Evolutionary conservation across 306 rosid species (phyloP).

Genomic region (Pyrus bretschneideri): DNA sequence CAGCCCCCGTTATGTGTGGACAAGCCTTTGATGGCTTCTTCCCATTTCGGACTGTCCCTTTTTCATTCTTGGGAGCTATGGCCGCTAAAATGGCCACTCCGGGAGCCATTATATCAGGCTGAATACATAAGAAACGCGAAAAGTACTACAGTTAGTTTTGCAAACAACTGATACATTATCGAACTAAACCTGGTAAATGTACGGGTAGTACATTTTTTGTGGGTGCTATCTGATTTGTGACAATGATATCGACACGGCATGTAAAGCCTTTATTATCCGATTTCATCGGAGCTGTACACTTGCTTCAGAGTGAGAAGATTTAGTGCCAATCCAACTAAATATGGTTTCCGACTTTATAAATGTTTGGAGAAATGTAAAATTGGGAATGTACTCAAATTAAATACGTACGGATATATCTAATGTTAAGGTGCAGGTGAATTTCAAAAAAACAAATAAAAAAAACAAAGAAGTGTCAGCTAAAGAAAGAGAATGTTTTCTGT

Average conservation of each 20-base stretch:
- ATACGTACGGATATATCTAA: neutral
- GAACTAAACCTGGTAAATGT: neutral
- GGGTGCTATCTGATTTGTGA: neutral
- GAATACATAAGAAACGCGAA: constrained; percentile 4
- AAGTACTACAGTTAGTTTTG: neutral
- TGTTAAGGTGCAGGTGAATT: neutral
- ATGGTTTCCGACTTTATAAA: neutral
- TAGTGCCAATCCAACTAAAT: neutral
- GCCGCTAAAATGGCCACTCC: constrained; percentile 82
- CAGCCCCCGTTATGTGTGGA: constrained; percentile 87
- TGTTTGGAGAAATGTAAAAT: neutral
- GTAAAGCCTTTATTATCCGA: neutral
- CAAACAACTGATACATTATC: neutral
- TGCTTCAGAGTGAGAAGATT: neutral
- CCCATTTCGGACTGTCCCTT: constrained; percentile 51
- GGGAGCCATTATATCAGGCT: constrained; percentile 94
- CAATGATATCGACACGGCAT: neutral
- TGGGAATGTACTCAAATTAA: neutral
- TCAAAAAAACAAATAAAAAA: neutral
- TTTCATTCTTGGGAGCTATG: constrained; percentile 45
- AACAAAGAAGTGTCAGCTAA: neutral
- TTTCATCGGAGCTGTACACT: neutral
- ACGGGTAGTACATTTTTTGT: neutral
- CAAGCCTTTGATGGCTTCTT: constrained; percentile 72
- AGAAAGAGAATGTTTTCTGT: constrained; percentile 71